A percentile compares a stretch with the other conserved stretches of the same genome.
Evolutionary conservation across 768 basidiomycete genomes (phyloP).

Genomic region (Thelephora ganbajun): DNA sequence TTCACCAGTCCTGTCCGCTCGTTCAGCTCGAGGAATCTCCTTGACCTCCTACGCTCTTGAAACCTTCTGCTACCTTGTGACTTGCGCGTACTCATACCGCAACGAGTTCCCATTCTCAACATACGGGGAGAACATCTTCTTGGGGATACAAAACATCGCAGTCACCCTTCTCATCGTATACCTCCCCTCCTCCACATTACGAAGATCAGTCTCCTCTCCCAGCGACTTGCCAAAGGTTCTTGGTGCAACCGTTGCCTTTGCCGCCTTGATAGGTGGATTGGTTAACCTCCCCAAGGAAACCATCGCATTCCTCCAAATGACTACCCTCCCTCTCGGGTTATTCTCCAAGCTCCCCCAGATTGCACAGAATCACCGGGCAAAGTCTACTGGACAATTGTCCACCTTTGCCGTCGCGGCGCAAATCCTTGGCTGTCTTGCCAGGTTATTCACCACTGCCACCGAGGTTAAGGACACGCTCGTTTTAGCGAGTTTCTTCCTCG

Average conservation of each 20-base stretch:
- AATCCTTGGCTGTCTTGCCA: conserved; percentile 77
- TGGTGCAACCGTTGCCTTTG: conserved; percentile 17
- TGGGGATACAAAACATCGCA: conserved; percentile 76
- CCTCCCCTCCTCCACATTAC: conserved; percentile 30
- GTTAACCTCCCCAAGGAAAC: conserved; percentile 29
- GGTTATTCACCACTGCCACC: conserved; percentile 85
- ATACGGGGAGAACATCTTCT: conserved; percentile 94
- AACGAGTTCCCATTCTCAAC: conserved; percentile 90
- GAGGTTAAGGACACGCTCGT: conserved; percentile 80
- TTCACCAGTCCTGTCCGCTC: conserved; percentile 45
- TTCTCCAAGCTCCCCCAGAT: conserved; percentile 95
- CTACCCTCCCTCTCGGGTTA: conserved; percentile 82
- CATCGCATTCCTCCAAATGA: conserved; percentile 63
- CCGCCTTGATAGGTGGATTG: conserved; percentile 27
- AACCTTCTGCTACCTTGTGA: conserved; percentile 83
- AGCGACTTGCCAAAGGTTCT: conserved; percentile 19
- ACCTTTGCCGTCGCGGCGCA: conserved; percentile 86
- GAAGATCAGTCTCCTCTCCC: conserved; percentile 8
- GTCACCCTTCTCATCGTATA: conserved; percentile 80
- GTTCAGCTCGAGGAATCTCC: conserved; percentile 79
- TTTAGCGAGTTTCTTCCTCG: conserved; percentile 71
- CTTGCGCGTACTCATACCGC: conserved; percentile 72
- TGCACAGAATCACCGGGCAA: conserved; percentile 54
- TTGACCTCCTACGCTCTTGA: conserved; percentile 81
- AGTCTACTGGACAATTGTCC: conserved; percentile 87